Base-by-base conservation (phyloP, 495 filamentous ascomycete genomes). In the Aspergillus bridgeri region DNA sequence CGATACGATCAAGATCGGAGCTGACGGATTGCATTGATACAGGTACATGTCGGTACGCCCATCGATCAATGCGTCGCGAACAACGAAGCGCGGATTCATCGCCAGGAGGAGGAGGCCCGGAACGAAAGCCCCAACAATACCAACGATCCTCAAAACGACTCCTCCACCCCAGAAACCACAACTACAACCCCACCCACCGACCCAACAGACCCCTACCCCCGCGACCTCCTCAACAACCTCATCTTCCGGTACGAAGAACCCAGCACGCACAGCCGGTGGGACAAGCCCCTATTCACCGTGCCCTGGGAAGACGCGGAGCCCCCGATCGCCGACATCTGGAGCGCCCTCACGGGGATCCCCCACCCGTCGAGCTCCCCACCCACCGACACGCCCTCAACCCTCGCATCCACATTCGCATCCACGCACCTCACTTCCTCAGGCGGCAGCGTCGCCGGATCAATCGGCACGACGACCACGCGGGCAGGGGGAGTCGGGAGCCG, bases 241-340 rank as follows among this genome's bases (percentile, higher is more conserved):
- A 86, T 97, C 48, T 96, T 92, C 67, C 85, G 94, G 48, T 96
- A 96, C 69, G 94, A 98, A 72, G 94, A 98, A 75, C 94, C 94
- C 15, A 96, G 92, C 75, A 86, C 89, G 50, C 93, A 97, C 89
- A 89, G 83, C 17, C 82, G 94, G 48, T 98, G 94, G 94, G 94
- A 98, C 69, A 89, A 87, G 60, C 94, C 94, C 5, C 80, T 97
- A 20, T 98, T 97, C 76, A 93, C 91, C 8, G 85, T 97, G 0
- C 83, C 89, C 11, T 92, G 85, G 78, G 82, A 87, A 13, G 94
- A 98, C 67, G 76, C 80, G 42, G 68, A 74, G n/a, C 86, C 86
- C 5, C 85, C 83, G 18, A 78, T 78, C 48, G 82, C 83, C 22
- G 80, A 81, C 9, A 89, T 98, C 53, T 98, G 93, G 91, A 87